phyloP scores from a whole-genome alignment of 1,284 basidiomycete genomes.

The Laetiporus sulphureus region DNA sequence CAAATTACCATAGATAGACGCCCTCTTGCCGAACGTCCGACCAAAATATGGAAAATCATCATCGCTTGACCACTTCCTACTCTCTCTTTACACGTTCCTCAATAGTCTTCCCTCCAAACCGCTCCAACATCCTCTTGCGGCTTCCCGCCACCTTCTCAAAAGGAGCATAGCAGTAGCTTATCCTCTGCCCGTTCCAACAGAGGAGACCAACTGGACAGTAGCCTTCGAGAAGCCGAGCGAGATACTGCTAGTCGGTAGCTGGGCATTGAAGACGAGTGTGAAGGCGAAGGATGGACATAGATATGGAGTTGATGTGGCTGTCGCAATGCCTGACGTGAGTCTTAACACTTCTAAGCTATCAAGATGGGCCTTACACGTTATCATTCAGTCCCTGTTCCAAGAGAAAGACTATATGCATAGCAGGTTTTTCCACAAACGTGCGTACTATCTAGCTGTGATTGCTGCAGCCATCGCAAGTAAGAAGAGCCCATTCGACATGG shows the following conservation, averaged over 20 bases:
- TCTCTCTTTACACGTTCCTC: slow-evolving; percentile 54
- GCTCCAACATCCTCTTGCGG: slow-evolving; percentile 62
- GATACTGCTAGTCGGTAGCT: slow-evolving; percentile 69
- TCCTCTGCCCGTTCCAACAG: slow-evolving; percentile 53
- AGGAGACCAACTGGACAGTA: slow-evolving; percentile 74
- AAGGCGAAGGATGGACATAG: slow-evolving; percentile 55
- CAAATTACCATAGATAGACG: slow-evolving; percentile 54
- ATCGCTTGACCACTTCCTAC: slow-evolving; percentile 59
- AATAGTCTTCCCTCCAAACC: slow-evolving; percentile 47
- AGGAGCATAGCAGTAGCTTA: slow-evolving; percentile 55
- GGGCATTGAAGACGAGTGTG: slow-evolving; percentile 61
- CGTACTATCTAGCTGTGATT: slow-evolving; percentile 84
- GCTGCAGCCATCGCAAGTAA: slow-evolving; percentile 54
- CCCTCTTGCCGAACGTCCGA: slow-evolving; percentile 71
- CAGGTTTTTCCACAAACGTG: slow-evolving; percentile 90
- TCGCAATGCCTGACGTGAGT: slow-evolving; percentile 83
- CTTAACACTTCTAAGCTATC: too few relatives aligned
- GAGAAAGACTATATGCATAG: slow-evolving; percentile 92
- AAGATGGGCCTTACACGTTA: too few relatives aligned
- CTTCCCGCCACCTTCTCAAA: slow-evolving; percentile 44
- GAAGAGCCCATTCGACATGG: slow-evolving; percentile 41
- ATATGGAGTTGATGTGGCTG: slow-evolving; percentile 77
- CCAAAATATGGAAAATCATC: slow-evolving; percentile 54
- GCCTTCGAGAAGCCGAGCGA: slow-evolving; percentile 62
- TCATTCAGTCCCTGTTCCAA: slow-evolving; percentile 78